Percentiles rank a stretch among this genome's conserved stretches.
Evolutionary conservation across 2,329 filamentous ascomycete species (phyloP).

Genomic region (Fonsecaea pedrosoi): DNA sequence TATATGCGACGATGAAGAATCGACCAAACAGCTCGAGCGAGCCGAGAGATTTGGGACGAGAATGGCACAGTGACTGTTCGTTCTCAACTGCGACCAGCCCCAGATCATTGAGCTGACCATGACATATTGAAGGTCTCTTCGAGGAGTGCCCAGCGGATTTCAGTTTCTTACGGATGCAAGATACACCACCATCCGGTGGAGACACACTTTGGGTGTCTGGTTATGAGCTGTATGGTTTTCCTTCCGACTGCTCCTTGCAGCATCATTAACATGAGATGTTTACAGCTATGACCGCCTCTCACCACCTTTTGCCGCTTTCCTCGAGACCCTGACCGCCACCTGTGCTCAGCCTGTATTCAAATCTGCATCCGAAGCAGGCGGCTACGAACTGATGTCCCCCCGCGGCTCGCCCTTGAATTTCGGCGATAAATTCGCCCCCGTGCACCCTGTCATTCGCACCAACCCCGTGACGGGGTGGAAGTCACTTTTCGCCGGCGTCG

Average conservation of each 20-base stretch:
- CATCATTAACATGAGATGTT: constrained; percentile 24
- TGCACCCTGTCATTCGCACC: constrained; percentile 65
- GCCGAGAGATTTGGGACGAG: constrained; percentile 30
- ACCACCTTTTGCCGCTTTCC: constrained; percentile 61
- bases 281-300: constrained; percentile 66
- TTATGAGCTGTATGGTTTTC: constrained; percentile 70
- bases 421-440: constrained; percentile 57
- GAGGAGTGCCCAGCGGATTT: constrained; percentile 34
- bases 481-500: constrained; percentile 57
- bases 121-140: constrained; percentile 20
- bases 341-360: constrained; percentile 60
- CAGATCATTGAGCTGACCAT: background rate
- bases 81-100: background rate
- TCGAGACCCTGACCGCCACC: constrained; percentile 65
- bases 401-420: constrained; percentile 63
- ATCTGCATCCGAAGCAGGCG: constrained; percentile 50
- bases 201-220: constrained; percentile 73
- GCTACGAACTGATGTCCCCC: constrained; percentile 48
- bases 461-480: constrained; percentile 72
- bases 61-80: constrained; percentile 34
- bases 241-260: background rate
- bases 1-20: constrained; percentile 48
- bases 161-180: constrained; percentile 33
- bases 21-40: constrained; percentile 27
- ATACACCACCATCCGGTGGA: constrained; percentile 50